A percentile compares a stretch with the other conserved stretches of the same genome.
These are phyloP conservation scores for Wallacemonas sp. DNA, from an alignment of 208 protist genomes.

Conservation along the genomic window DNA sequence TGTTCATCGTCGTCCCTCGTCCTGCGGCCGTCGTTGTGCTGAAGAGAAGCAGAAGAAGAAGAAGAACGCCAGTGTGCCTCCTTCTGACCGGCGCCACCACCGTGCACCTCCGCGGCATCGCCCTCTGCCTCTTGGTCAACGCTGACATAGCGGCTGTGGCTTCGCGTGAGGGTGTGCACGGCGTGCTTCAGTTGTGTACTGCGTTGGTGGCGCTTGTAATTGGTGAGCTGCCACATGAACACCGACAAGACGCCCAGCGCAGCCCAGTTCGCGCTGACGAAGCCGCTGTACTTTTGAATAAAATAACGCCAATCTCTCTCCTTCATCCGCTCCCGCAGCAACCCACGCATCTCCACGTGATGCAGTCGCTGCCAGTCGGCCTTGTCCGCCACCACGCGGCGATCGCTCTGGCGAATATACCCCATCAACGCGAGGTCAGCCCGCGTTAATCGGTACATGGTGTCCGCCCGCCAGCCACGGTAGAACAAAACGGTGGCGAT, in stretches of 20 bases:
- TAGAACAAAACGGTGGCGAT: constrained; percentile 55
- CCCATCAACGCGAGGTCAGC: constrained; percentile 48
- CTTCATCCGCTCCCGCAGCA: constrained; percentile 65
- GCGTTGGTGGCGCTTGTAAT: constrained; percentile 55
- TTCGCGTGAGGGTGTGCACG: constrained; percentile 61
- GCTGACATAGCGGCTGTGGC: constrained; percentile 15
- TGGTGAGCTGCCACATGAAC: constrained; percentile 74
- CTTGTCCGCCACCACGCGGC: constrained; percentile 61
- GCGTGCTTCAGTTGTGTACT: constrained; percentile 67
- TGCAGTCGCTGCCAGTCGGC: constrained; percentile 64
- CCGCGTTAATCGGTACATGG: constrained; percentile 48
- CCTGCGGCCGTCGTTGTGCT: no score
- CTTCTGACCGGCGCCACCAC: no score
- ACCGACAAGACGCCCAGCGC: constrained; percentile 63
- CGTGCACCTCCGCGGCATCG: no score
- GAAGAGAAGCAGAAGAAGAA: no score
- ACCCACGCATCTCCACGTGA: constrained; percentile 50
- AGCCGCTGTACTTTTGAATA: constrained; percentile 70
- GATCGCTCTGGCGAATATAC: constrained; percentile 54
- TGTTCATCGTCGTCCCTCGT: no score
- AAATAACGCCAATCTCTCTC: constrained; percentile 67
- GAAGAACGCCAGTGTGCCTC: no score
- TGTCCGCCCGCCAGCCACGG: constrained; percentile 60
- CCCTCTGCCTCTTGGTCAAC: constrained; percentile 7
- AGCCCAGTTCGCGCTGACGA: constrained; percentile 66